Evolutionary conservation across 768 basidiomycete genomes (phyloP).

Genomic region (Leccinum sublutescens): DNA sequence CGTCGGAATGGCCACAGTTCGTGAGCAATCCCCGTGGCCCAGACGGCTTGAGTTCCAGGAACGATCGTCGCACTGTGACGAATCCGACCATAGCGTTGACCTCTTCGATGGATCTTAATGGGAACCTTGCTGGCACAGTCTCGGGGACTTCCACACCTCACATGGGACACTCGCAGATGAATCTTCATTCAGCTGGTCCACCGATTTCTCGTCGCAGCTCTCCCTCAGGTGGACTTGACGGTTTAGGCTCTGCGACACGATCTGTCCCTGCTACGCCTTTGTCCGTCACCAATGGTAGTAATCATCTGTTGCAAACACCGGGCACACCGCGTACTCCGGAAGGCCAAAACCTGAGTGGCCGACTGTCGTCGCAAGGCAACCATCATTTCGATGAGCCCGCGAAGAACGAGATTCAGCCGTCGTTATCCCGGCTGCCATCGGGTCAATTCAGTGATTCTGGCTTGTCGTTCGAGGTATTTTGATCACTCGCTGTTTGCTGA

Average conservation of each 20-base stretch:
- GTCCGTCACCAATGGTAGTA: conserved; percentile 46
- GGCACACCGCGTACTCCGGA: conserved; percentile 63
- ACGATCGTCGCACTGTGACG: conserved; percentile 70
- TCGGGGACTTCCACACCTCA: conserved; percentile 67
- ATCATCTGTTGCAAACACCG: conserved; percentile 62
- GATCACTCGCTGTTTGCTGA: conserved; percentile 8
- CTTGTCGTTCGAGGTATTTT: conserved; percentile 54
- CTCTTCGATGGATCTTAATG: conserved; percentile 49
- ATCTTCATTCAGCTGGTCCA: conserved; percentile 24
- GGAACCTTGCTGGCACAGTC: conserved; percentile 44
- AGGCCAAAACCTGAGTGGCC: conserved; percentile 57
- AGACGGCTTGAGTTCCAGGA: conserved; percentile 52
- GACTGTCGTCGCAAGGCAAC: conserved; percentile 48
- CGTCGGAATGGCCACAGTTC: conserved; percentile 96
- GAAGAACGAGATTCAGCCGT: conserved; percentile 63
- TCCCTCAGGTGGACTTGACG: conserved; percentile 64
- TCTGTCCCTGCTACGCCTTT: conserved; percentile 85
- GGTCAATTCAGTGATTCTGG: conserved; percentile 55
- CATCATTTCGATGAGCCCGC: conserved; percentile 51
- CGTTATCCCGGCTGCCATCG: conserved; percentile 65
- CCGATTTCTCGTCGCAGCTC: conserved; percentile 73
- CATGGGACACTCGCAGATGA: conserved; percentile 56
- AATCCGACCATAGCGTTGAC: conserved; percentile 70
- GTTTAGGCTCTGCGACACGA: conserved; percentile 58
- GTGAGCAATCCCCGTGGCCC: conserved; percentile 58